Base-by-base conservation (phyloP, 768 basidiomycete species). In the Termitomyces sp. region DNA sequence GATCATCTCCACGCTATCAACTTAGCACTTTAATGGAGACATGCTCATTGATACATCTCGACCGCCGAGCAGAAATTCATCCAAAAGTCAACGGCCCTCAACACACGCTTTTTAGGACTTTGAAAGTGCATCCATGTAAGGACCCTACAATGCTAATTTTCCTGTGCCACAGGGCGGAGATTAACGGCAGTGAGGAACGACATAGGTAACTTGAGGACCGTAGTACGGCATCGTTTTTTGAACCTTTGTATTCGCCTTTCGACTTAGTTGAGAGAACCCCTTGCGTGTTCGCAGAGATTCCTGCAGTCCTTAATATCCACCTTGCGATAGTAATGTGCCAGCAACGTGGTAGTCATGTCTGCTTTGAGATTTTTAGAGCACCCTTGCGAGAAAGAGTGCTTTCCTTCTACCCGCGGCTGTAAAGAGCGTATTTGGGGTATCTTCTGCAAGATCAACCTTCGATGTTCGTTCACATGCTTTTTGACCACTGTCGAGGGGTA, bases 261-360 rank as follows among this genome's bases (percentile, higher is more conserved):
- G 31, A 47, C 8, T 46, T 37, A 31, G 18, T 41, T 8, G 22
- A 16, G 34, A n/a, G 18, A 57, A 31, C 43, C 31, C 49, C 53
- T 48, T 48, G 7, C 24, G 50, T 8, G 13, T 57, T 46, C 10
- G 14, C 20, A 32, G 24, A 44, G 24, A 43, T 41, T 20, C 36
- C 12, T 34, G 16, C 22, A 46, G 36, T 20, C 47, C 36, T 12
- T 3, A 52, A 27, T 16, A 20, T 3, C 18, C 31, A 36, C 34
- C 22, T 24, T 42, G 29, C 22, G 6, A 32, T 31, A 20, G 22
- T 56, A 32, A 44, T 53, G 46, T 46, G 53, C 26, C 49, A n/a
- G 46, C 55, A 62, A 62, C 59, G 61, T 62, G 61, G 51, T 18
- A 5, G 10, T 39, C n/a, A 39, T 27, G 36, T 14, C 51, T 39